phyloP scores from a whole-genome alignment of 352 stramenopile species.

The Pythium insidiosum region DNA sequence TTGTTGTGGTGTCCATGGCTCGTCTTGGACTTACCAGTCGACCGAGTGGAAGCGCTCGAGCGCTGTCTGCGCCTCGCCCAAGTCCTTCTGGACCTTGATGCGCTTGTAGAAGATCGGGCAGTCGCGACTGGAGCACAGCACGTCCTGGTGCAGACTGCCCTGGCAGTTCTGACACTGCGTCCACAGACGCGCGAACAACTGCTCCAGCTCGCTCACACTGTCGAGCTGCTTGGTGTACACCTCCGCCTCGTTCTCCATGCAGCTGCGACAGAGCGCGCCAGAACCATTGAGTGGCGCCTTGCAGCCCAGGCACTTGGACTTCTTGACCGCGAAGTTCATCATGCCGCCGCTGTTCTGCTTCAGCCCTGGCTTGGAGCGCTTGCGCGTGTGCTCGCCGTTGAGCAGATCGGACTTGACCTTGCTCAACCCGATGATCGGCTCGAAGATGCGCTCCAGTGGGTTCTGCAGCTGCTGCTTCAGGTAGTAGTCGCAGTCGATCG shows the following conservation, averaged over 20 bases:
- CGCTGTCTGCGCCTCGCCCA: constrained; percentile 89
- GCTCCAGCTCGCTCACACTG: constrained; percentile 90
- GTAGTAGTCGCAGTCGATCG: constrained; percentile 99
- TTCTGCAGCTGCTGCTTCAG: constrained; percentile 98
- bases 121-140: constrained; percentile 95
- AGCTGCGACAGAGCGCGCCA: constrained; percentile 91
- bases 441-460: constrained; percentile 97
- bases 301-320: constrained; percentile 96
- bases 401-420: constrained; percentile 90
- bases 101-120: constrained; percentile 99
- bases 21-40: constrained; percentile 62
- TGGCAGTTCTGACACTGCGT: constrained; percentile 98
- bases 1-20: too few relatives aligned
- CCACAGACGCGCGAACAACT: constrained; percentile 95
- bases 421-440: constrained; percentile 94
- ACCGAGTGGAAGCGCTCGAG: constrained; percentile 92
- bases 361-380: constrained; percentile 94
- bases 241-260: constrained; percentile 87
- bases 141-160: constrained; percentile 94
- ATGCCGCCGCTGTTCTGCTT: constrained; percentile 95
- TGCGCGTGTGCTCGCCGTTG: constrained; percentile 96
- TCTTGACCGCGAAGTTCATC: constrained; percentile 99
- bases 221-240: constrained; percentile 95
- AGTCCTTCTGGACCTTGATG: constrained; percentile 99
- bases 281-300: constrained; percentile 90